These are phyloP conservation scores for Leishmania aethiopica DNA, from an alignment of 208 protist species.

Conservation along the genomic window DNA sequence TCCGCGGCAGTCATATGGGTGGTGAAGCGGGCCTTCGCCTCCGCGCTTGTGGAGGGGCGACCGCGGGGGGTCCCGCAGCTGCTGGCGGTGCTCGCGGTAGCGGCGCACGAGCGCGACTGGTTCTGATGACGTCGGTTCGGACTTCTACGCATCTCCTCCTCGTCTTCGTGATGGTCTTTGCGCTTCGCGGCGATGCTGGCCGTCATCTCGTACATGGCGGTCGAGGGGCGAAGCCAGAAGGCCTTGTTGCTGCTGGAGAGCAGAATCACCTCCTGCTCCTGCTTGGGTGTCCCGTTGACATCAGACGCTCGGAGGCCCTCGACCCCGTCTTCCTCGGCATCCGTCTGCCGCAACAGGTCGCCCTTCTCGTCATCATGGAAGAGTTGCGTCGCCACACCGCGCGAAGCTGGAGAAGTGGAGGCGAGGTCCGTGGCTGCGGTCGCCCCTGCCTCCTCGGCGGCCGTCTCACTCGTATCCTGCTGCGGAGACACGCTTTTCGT, in stretches of 20 bases:
- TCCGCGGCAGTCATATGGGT: conserved; percentile 18
- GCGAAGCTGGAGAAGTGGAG: background rate
- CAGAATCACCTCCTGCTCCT: conserved; percentile 17
- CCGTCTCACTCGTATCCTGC: conserved; percentile 1
- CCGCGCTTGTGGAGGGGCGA: background rate
- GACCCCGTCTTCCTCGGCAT: background rate
- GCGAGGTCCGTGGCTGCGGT: background rate
- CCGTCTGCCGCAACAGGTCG: background rate
- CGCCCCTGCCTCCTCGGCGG: background rate
- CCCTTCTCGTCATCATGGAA: background rate
- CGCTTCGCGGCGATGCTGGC: conserved; percentile 68
- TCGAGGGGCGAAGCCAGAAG: conserved; percentile 62
- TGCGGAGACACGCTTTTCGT: background rate
- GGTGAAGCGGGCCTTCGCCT: conserved; percentile 23
- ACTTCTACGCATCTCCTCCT: conserved; percentile 15
- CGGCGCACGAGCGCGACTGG: background rate
- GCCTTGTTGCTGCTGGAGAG: conserved; percentile 34
- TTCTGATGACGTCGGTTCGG: background rate
- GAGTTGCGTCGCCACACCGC: background rate
- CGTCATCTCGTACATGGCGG: conserved; percentile 67
- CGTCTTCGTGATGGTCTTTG: conserved; percentile 22
- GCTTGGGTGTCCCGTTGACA: background rate
- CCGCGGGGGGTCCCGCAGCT: conserved; percentile 21
- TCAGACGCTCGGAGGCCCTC: background rate
- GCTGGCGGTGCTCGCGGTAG: conserved; percentile 11